Evolutionary conservation across 2,329 filamentous ascomycete genomes (phyloP).

Genomic region (Fusarium xylarioides): DNA sequence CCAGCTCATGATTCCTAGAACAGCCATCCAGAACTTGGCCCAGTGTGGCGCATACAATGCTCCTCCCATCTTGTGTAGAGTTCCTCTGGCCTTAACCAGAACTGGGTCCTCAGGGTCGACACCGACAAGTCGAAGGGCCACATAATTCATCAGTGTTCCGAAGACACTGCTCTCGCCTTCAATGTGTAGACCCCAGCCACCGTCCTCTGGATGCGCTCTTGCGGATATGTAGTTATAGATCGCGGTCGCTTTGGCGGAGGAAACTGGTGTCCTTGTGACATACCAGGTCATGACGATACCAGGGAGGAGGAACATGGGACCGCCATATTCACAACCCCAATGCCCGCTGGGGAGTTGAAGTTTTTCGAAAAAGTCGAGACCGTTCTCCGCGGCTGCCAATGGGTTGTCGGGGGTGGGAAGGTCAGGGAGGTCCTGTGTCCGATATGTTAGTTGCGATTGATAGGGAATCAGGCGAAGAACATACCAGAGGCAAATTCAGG

Average conservation of each 20-base stretch:
- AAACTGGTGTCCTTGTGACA: constrained; percentile 86
- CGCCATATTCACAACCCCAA: constrained; percentile 98
- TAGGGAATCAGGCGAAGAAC: constrained; percentile 5
- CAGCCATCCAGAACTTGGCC: constrained; percentile 94
- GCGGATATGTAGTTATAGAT: constrained; percentile 93
- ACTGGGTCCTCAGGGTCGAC: constrained; percentile 83
- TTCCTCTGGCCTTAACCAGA: constrained; percentile 85
- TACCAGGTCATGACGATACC: constrained; percentile 88
- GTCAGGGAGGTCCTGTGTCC: constrained; percentile 72
- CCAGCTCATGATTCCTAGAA: constrained; percentile 86
- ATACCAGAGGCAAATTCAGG: constrained; percentile 80
- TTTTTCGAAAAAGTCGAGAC: constrained; percentile 86
- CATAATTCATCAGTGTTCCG: constrained; percentile 90
- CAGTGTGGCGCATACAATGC: constrained; percentile 88
- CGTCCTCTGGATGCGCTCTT: constrained; percentile 83
- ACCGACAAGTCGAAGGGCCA: constrained; percentile 80
- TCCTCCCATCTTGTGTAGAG: constrained; percentile 86
- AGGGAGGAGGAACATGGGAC: constrained; percentile 93
- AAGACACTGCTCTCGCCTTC: constrained; percentile 94
- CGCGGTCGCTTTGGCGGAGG: constrained; percentile 80
- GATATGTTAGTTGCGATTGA: constrained; percentile 10
- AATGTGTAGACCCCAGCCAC: constrained; percentile 97
- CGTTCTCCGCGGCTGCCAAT: constrained; percentile 82
- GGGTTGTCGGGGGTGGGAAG: constrained; percentile 77
- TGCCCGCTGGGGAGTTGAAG: constrained; percentile 89